These are phyloP conservation scores for Pythium brachiatum DNA, from an alignment of 352 stramenopile species.

Conservation along the genomic window DNA sequence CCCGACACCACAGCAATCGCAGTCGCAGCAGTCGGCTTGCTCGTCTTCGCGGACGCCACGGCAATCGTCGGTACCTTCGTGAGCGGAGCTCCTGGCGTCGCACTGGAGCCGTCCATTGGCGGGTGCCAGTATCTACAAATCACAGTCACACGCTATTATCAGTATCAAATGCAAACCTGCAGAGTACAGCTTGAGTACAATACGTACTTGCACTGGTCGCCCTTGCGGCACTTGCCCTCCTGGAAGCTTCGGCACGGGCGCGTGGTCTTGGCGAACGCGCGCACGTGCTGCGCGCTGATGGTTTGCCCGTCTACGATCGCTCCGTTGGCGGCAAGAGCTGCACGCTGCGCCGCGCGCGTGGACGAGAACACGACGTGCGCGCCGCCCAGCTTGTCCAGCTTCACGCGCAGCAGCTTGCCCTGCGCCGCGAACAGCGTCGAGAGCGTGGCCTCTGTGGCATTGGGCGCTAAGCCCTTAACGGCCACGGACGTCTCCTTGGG, in stretches of 20 bases:
- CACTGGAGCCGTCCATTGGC: background rate
- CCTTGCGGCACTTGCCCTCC: constrained; percentile 56
- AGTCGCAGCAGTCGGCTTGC: background rate
- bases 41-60: background rate
- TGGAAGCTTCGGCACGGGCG: constrained; percentile 51
- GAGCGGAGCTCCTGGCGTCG: background rate
- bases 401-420: constrained; percentile 52
- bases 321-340: constrained; percentile 41
- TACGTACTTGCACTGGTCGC: constrained; percentile 70
- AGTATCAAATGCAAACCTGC: no score
- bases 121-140: constrained; percentile 14
- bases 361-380: constrained; percentile 43
- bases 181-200: no score
- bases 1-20: background rate
- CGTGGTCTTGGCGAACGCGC: constrained; percentile 36
- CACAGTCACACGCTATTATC: background rate
- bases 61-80: background rate
- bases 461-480: constrained; percentile 45
- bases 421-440: constrained; percentile 60
- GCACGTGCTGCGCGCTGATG: constrained; percentile 46
- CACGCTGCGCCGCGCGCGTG: constrained; percentile 32
- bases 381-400: constrained; percentile 41
- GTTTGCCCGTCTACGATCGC: constrained; percentile 52
- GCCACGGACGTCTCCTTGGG: constrained; percentile 38
- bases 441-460: constrained; percentile 39